Base-by-base conservation (phyloP, 2,329 filamentous ascomycete species). In the Aureobasidium subglaciale region DNA sequence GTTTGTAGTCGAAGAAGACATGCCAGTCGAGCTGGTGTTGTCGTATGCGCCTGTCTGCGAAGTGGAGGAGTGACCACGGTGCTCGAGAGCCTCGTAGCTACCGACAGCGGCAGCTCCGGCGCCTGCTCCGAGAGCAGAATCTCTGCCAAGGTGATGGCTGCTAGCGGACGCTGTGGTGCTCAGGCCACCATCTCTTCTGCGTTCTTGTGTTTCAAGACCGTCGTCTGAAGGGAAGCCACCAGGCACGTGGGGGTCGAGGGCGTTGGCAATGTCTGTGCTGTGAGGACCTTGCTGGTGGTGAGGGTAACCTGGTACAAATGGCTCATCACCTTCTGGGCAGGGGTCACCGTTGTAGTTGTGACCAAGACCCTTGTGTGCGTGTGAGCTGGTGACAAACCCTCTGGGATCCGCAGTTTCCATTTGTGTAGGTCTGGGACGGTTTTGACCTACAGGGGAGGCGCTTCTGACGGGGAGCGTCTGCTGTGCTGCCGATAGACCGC, bases 171-270 rank as follows among this genome's bases (percentile, higher is more conserved):
- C 35, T 46, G 40, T 20, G 16, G 32, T 38, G 20, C 18, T 13
- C 22, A 27, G 2, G 25, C 18, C 45, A 27, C 35, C 49, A n/a
- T 35, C 43, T 49, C 45, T 37, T 35, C 42, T 40, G 22, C 27
- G 42, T 10, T 43, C 35, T 18, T 63, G 62, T 25, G 37, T 43
- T 22, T 65, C 64, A 13, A 58, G 32, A 9, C 63, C 63, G 32
- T 52, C 58, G 18, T 63, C 64, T 4, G 43, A 58, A 3, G 66
- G 66, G 38, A 64, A 68, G 49, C 65, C 65, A 38, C 65, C 66
- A 29, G 65, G 64, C 6, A 70, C 61, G 32, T 68, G 63, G 6
- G 72, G 70, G 50, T 71, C 71, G 16, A 70, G 63, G 30, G 54
- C 53, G 55, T 68, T 68, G 1, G 63, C 67, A 3, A 63, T 66